These are phyloP conservation scores for Crepidotus variabilis DNA, from an alignment of 768 basidiomycete genomes.

Conservation along the genomic window DNA sequence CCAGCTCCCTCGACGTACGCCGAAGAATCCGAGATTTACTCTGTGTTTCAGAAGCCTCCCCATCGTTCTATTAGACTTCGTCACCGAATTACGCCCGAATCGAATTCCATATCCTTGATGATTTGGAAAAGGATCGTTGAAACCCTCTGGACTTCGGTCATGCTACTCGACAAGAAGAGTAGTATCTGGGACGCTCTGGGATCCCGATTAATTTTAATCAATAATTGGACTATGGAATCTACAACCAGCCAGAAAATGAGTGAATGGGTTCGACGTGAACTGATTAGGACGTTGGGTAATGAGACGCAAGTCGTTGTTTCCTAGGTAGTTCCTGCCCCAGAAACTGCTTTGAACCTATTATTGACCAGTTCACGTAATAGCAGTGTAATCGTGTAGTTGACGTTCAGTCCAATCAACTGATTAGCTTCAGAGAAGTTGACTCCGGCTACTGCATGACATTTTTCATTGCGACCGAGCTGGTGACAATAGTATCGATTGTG, in stretches of 20 bases:
- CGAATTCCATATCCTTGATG: neutral
- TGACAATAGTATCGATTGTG: conserved; percentile 61
- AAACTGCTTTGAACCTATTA: neutral
- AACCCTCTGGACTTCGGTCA: conserved; percentile 48
- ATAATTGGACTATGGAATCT: conserved; percentile 15
- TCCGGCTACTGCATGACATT: conserved; percentile 42
- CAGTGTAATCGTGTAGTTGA: neutral
- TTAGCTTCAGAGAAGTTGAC: neutral
- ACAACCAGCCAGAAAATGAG: conserved; percentile 34
- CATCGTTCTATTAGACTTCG: conserved; percentile 37
- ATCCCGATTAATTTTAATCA: conserved; percentile 54
- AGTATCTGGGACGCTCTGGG: conserved; percentile 51
- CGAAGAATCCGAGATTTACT: too few species aligned
- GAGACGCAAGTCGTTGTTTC: neutral
- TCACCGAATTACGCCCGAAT: conserved; percentile 18
- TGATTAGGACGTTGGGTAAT: neutral
- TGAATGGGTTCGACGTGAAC: neutral
- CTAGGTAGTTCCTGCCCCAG: neutral
- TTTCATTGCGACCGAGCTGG: conserved; percentile 83
- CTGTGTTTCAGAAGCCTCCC: conserved; percentile 12
- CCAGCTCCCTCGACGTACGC: too few species aligned
- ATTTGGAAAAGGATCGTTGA: conserved; percentile 56
- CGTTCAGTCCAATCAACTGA: neutral
- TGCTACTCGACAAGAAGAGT: conserved; percentile 28
- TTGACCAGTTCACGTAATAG: neutral